Conservation (phyloP, 768 basidiomycete species). For the Tephrocybe sp. region DNA sequence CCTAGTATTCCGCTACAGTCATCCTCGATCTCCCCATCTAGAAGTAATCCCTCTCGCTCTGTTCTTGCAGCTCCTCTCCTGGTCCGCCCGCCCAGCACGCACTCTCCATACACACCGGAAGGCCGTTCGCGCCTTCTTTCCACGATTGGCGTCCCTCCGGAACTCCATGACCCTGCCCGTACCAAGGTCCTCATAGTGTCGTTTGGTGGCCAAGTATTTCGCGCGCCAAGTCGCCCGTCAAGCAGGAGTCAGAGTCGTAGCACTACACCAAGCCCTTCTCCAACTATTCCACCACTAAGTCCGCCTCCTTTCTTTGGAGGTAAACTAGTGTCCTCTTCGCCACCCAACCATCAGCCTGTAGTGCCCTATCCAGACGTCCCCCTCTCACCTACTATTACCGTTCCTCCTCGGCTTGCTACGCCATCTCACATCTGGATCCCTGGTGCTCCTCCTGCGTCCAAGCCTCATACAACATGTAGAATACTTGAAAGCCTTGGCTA, state of each 20-base stretch:
- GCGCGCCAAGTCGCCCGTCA: slow-evolving; percentile 42
- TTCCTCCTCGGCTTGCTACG: slow-evolving; percentile 41
- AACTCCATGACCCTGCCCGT: slow-evolving; percentile 41
- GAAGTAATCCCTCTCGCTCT: slow-evolving; percentile 26
- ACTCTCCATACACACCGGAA: slow-evolving; percentile 46
- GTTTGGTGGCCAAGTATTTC: slow-evolving; percentile 77
- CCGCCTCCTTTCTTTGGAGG: not conserved
- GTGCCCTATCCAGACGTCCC: not conserved
- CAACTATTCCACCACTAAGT: slow-evolving; percentile 2
- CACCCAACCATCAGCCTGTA: not conserved
- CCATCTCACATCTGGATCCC: slow-evolving; percentile 56
- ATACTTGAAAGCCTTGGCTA: no score
- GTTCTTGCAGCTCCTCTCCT: slow-evolving; percentile 62
- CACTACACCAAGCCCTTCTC: slow-evolving; percentile 18
- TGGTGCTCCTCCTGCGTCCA: slow-evolving; percentile 51
- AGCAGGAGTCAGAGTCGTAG: slow-evolving; percentile 33
- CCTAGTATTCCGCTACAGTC: slow-evolving; percentile 40
- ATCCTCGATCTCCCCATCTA: slow-evolving; percentile 18
- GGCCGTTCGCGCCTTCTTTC: slow-evolving; percentile 56
- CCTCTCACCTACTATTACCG: not conserved
- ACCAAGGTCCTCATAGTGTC: slow-evolving; percentile 74
- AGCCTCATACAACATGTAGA: slow-evolving; percentile 15
- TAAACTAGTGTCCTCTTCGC: not conserved
- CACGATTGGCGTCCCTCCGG: slow-evolving; percentile 55
- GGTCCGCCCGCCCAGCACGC: slow-evolving; percentile 52